These are phyloP conservation scores for Xylaria bambusicola DNA, from an alignment of 495 filamentous ascomycete species.

Conservation along the genomic window DNA sequence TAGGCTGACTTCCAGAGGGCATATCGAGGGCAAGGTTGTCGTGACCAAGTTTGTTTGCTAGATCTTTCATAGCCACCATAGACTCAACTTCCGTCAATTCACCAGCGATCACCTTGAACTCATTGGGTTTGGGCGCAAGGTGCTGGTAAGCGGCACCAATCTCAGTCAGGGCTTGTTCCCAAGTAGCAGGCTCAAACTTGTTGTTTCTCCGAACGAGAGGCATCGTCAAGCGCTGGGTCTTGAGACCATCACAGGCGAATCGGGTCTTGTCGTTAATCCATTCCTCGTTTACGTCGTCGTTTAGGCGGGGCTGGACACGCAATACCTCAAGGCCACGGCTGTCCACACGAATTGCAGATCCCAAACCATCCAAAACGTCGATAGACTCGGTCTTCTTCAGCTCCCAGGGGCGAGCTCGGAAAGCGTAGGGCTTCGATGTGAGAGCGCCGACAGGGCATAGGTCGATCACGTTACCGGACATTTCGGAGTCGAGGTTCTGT, in stretches of 20 bases:
- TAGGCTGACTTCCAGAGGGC: slow-evolving; percentile 75
- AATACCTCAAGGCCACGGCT: slow-evolving; percentile 94
- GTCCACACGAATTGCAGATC: slow-evolving; percentile 92
- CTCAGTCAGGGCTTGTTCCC: slow-evolving; percentile 91
- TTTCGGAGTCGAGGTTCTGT: slow-evolving; percentile 83
- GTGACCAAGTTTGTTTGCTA: slow-evolving; percentile 92
- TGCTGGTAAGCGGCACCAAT: slow-evolving; percentile 75
- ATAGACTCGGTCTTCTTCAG: slow-evolving; percentile 90
- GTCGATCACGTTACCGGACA: slow-evolving; percentile 97
- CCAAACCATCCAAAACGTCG: slow-evolving; percentile 88
- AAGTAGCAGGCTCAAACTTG: slow-evolving; percentile 85
- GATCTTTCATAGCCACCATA: slow-evolving; percentile 93
- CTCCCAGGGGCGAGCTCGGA: slow-evolving; percentile 96
- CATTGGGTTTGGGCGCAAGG: slow-evolving; percentile 77
- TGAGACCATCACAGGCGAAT: slow-evolving; percentile 96
- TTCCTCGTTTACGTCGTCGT: slow-evolving; percentile 98
- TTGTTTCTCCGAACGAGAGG: slow-evolving; percentile 85
- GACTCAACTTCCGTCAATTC: slow-evolving; percentile 89
- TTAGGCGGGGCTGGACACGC: slow-evolving; percentile 87
- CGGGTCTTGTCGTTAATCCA: slow-evolving; percentile 99
- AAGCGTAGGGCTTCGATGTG: slow-evolving; percentile 95
- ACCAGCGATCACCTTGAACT: slow-evolving; percentile 94
- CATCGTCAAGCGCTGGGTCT: slow-evolving; percentile 89
- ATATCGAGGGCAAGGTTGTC: slow-evolving; percentile 95
- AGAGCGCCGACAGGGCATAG: slow-evolving; percentile 96